Conservation (phyloP, 371 early-diverging fungal genomes). For the Capniomyces stellatus region DNA sequence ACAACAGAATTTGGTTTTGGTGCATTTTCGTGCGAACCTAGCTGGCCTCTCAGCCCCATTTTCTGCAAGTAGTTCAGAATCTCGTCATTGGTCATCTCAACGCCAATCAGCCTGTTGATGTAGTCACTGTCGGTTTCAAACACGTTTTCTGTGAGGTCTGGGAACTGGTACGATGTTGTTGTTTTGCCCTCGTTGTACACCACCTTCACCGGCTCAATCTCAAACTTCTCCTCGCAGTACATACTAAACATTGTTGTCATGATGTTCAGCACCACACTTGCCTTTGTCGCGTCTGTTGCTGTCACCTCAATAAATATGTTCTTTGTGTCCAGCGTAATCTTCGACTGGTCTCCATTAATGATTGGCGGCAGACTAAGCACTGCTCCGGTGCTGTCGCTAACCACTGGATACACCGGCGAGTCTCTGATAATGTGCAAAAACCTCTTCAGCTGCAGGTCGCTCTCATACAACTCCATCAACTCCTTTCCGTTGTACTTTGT, state of each 20-base stretch:
- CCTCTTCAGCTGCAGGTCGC: slow-evolving; percentile 68
- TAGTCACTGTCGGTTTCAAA: slow-evolving; percentile 60
- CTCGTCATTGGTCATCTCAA: slow-evolving; percentile 49
- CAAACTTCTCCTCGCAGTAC: slow-evolving; percentile 78
- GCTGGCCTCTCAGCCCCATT: slow-evolving; percentile 47
- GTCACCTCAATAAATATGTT: slow-evolving; percentile 99
- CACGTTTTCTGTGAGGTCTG: slow-evolving; percentile 48
- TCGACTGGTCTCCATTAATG: slow-evolving; percentile 97
- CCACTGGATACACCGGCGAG: slow-evolving; percentile 81
- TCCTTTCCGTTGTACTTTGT: slow-evolving; percentile 68
- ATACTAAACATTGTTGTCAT: slow-evolving; percentile 86
- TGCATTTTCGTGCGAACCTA: slow-evolving; percentile 6
- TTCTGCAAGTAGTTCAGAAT: slow-evolving; percentile 57
- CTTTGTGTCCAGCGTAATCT: slow-evolving; percentile 89
- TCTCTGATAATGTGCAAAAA: slow-evolving; percentile 87
- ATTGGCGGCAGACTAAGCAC: slow-evolving; percentile 98
- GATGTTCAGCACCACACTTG: slow-evolving; percentile 79
- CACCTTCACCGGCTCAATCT: slow-evolving; percentile 83
- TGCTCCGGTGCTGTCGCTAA: slow-evolving; percentile 64
- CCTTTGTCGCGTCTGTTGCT: slow-evolving; percentile 93
- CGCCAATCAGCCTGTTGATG: slow-evolving; percentile 71
- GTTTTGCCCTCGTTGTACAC: slow-evolving; percentile 63
- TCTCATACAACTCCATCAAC: slow-evolving; percentile 79
- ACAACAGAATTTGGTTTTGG: slow-evolving; percentile 29
- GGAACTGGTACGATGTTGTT: slow-evolving; percentile 45